Evolutionary conservation across 768 basidiomycete species (phyloP), one percentile per base, ranked within the genome.

Genomic region (Leccinum rimulosum): DNA sequence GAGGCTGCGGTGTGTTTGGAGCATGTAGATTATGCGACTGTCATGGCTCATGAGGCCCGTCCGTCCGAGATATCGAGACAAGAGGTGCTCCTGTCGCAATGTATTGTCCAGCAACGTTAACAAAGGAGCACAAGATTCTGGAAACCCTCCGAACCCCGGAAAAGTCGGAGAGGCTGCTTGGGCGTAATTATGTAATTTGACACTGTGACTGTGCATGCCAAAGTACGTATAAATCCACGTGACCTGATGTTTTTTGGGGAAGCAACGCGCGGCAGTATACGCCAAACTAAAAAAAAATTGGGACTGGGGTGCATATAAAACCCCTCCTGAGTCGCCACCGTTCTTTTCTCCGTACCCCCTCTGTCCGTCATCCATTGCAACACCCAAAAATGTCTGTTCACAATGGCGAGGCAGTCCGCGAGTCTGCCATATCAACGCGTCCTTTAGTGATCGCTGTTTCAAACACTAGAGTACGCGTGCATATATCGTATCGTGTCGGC

Each of bases 401-500:
- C 54, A 68, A 68, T 54, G 74, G 67, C 22, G 70, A 73, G 51
- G 73, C 64, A 60, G 64, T 59, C 61, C 60, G 50, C n/a, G 70
- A 68, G 61, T 52, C 68, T 65, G 64, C 66, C 62, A 68, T 76
- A 55, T 61, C 68, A 60, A 73, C 69, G 59, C 77, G 77, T 60
- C 76, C 75, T 55, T 56, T 76, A 54, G 63, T 72, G 45, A 68
- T 76, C 43, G 63, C 71, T 52, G 58, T 71, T 52, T 61, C 67
- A 60, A 70, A 73, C 40, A 61, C 64, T 66, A 77, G 75, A 67
- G 75, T 76, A 64, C 66, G 75, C 57, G 60, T 64, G 58, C 33
- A 49, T n/a, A 59, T 47, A 55, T 61, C 48, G 17, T 52, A 3
- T 55, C 48, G 5, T 62, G 30, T 57, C 35, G 45, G 19, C 49